phyloP scores from a whole-genome alignment of 1,139 yeast species.

The Candida buenavistaensis region DNA sequence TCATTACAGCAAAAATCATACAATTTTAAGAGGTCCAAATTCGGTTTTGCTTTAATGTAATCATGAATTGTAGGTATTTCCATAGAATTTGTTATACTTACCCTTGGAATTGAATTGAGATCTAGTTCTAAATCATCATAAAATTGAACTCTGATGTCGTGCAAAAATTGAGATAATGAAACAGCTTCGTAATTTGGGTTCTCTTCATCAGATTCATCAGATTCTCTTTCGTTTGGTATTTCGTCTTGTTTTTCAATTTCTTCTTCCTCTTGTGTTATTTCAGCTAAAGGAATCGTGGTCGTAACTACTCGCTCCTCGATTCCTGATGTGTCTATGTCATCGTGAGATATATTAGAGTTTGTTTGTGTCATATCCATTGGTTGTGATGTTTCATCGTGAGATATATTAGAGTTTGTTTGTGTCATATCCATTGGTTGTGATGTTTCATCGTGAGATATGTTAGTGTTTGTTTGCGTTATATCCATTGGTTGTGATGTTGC shows the following conservation, averaged over 20 bases:
- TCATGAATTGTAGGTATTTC: conserved; percentile 22
- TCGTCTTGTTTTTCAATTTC: conserved; percentile 9
- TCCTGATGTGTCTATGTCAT: conserved; percentile 3
- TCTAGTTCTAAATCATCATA: conserved; percentile 51
- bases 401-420: conserved; percentile 2
- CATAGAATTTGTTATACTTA: conserved; percentile 20
- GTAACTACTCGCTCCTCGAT: conserved; percentile 18
- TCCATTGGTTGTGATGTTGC: conserved; percentile 5
- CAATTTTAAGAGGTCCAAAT: conserved; percentile 43
- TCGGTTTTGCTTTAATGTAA: conserved; percentile 31
- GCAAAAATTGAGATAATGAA: conserved; percentile 42
- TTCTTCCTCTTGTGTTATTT: conserved; percentile 15
- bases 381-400: conserved; percentile 3
- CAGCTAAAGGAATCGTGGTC: conserved; percentile 33
- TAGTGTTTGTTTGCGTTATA: conserved; percentile 3
- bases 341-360: conserved; percentile 2
- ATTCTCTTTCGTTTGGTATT: conserved; percentile 1
- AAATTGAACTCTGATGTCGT: conserved; percentile 50
- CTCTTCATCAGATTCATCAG: conserved; percentile 13
- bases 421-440: conserved; percentile 5
- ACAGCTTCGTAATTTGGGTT: conserved; percentile 32
- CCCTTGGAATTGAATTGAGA: conserved; percentile 24
- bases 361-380: conserved; percentile 4
- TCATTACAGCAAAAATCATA: conserved; percentile 55
- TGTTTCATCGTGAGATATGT: conserved; percentile 1